Evolutionary conservation across 1,139 yeast genomes (phyloP), one percentile per base, ranked within the genome.

Genomic region (Schizosaccharomyces versatilis): DNA sequence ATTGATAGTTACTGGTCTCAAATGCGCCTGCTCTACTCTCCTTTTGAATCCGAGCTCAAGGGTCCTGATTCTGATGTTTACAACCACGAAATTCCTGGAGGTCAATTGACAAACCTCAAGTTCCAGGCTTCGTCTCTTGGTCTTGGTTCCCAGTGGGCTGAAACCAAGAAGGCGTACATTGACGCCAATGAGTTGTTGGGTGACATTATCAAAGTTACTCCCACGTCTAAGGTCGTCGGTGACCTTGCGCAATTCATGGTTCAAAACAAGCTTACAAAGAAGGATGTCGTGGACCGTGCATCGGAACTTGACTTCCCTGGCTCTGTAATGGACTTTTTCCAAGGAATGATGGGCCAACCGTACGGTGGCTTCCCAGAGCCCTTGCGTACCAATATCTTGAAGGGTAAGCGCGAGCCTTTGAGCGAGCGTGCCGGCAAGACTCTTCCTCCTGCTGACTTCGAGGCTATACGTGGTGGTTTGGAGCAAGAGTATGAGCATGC

Each of bases 311-410:
- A 90, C 70, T 90, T 90, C 94, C 99, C 99, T 58, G 96, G 82
- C 65, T 88, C 97, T 15, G 95, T 90, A 40, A 76, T 90, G 67
- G 98, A 93, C 71, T 90, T 90, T 76, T 86, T 90, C 78, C 95
- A 93, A 73, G 99, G 99, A 63, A 76, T 90, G 66, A 90, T 93
- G 86, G 99, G 99, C 67, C 90, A 90, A 64, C 99, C 99, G 63
- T 86, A 84, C 67, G 98, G 98, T 62, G 99, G 99, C 7, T 90
- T 93, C 94, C 98, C 98, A 55, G 99, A 90, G 71, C 98, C 99
- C 53, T 75, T 90, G 69, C 81, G 98, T 72, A 74, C 95, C 52
- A 84, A 88, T 67, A 77, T 90, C 60, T 78, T 90, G 67, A 78
- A 77, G 67, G 84, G 84, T 64, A 88, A 86, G 79, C 82, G 99